phyloP scores from a whole-genome alignment of 352 stramenopile species.

The Globisporangium orthogonon region DNA sequence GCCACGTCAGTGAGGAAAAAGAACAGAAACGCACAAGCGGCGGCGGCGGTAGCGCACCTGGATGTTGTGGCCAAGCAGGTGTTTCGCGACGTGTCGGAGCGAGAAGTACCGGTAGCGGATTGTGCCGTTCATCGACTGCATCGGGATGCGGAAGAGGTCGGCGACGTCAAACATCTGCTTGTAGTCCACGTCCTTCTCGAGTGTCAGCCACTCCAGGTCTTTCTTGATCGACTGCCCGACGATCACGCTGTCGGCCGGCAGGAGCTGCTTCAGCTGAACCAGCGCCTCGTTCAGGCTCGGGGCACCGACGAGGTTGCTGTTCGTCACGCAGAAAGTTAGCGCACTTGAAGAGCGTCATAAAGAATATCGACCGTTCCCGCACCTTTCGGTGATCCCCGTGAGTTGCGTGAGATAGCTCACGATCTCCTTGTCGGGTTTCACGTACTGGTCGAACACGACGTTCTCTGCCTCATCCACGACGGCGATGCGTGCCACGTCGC shows the following conservation, averaged over 20 bases:
- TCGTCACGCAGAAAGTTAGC: neutral
- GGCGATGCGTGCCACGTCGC: conserved; percentile 86
- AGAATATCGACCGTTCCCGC: neutral
- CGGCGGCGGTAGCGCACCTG: conserved; percentile 26
- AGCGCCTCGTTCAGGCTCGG: conserved; percentile 72
- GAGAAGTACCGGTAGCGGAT: conserved; percentile 85
- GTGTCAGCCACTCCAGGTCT: conserved; percentile 87
- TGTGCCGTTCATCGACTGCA: conserved; percentile 62
- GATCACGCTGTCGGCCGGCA: conserved; percentile 83
- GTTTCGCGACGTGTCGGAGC: conserved; percentile 77
- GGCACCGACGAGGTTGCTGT: conserved; percentile 56
- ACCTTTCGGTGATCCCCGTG: conserved; percentile 83
- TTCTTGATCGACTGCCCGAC: conserved; percentile 92
- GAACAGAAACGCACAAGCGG: neutral
- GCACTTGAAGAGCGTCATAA: neutral
- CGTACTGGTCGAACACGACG: conserved; percentile 82
- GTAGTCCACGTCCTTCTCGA: conserved; percentile 84
- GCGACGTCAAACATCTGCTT: conserved; percentile 80
- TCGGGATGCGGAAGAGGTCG: conserved; percentile 77
- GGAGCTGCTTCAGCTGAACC: conserved; percentile 55
- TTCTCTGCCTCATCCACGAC: conserved; percentile 86
- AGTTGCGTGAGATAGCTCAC: conserved; percentile 91
- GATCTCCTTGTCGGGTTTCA: conserved; percentile 80
- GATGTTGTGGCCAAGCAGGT: conserved; percentile 74
- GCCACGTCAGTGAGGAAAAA: neutral